phyloP scores from a whole-genome alignment of 2,329 filamentous ascomycete species.

The Xylariaceae sp. region DNA sequence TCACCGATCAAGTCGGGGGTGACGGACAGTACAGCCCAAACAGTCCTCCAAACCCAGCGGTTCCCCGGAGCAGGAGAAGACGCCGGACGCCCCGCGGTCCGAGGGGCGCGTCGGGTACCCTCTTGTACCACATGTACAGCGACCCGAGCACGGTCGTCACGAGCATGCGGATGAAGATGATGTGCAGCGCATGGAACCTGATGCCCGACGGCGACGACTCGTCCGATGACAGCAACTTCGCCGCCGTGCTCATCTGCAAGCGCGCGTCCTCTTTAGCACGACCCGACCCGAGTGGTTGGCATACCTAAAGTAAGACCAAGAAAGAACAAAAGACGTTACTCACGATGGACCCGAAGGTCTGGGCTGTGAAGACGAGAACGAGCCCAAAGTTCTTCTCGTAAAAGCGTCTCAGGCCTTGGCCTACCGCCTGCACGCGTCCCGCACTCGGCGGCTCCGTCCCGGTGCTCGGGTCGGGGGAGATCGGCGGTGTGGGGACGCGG shows the following conservation, averaged over 20 bases:
- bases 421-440: constrained; percentile 1
- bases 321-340: constrained; percentile 6
- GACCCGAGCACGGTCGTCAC: constrained; percentile 29
- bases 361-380: constrained; percentile 32
- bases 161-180: constrained; percentile 36
- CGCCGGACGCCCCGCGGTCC: constrained; percentile 55
- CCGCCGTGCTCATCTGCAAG: constrained; percentile 34
- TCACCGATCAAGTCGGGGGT: no score
- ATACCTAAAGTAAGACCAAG: neutral
- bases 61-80: constrained; percentile 56
- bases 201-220: constrained; percentile 22
- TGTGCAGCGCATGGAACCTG: constrained; percentile 33
- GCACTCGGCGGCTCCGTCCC: neutral
- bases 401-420: constrained; percentile 30
- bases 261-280: no score
- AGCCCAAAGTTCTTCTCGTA: constrained; percentile 35
- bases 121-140: constrained; percentile 33
- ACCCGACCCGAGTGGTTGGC: no score
- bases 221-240: constrained; percentile 24
- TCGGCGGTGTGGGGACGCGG: constrained; percentile 2
- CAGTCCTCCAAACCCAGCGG: constrained; percentile 58
- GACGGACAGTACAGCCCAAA: constrained; percentile 45
- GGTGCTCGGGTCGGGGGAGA: neutral
- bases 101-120: constrained; percentile 55
- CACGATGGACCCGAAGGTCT: constrained; percentile 34